These are phyloP conservation scores for Aspergillus fijiensis DNA, from an alignment of 2,329 filamentous ascomycete genomes.

Conservation along the genomic window DNA sequence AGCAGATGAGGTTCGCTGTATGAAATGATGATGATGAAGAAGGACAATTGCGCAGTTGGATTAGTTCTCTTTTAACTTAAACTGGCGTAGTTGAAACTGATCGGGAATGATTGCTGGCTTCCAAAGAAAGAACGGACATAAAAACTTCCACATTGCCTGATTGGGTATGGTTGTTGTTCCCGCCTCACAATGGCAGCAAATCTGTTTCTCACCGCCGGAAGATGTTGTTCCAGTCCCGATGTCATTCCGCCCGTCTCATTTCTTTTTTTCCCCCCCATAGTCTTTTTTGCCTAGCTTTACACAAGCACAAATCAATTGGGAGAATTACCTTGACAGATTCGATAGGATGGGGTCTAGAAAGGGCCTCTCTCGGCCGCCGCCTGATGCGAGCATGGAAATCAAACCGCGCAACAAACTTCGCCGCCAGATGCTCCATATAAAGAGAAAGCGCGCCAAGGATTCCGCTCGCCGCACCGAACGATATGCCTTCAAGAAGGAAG, in stretches of 20 bases:
- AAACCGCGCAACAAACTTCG: slow-evolving; percentile 74
- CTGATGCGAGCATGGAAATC: slow-evolving; percentile 50
- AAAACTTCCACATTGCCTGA: background rate
- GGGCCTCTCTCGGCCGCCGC: slow-evolving; percentile 42
- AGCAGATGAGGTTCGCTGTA: no score
- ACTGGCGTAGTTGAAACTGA: no score
- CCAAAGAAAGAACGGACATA: background rate
- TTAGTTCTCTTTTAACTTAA: no score
- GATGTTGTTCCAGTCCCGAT: background rate
- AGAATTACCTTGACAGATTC: no score
- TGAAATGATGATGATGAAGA: no score
- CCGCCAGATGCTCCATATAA: slow-evolving; percentile 73
- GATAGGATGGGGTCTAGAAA: slow-evolving; percentile 53
- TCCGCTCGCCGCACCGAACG: slow-evolving; percentile 73
- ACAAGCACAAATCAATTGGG: no score
- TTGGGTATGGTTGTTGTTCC: background rate
- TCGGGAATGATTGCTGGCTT: background rate
- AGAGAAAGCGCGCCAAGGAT: slow-evolving; percentile 74
- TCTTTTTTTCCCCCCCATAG: background rate
- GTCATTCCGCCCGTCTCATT: background rate
- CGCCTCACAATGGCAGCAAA: no score
- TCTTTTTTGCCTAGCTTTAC: background rate
- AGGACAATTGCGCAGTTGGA: no score
- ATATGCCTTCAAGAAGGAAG: slow-evolving; percentile 77
- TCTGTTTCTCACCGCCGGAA: background rate